phyloP scores from a whole-genome alignment of 345 rosid genomes.

The Syzygium oleosum region DNA sequence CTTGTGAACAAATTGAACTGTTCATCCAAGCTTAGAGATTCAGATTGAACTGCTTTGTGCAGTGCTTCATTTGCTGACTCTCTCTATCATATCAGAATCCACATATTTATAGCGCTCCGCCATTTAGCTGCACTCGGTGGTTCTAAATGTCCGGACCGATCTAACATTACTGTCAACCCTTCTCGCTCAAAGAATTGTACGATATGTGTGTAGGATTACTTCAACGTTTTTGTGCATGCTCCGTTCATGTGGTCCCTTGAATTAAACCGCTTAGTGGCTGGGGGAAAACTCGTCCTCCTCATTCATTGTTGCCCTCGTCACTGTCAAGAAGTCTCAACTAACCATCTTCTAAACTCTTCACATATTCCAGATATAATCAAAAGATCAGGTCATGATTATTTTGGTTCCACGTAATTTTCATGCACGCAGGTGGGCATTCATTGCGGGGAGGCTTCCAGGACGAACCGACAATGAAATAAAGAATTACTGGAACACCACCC shows the following conservation, averaged over 20 bases:
- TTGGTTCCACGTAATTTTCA: not conserved
- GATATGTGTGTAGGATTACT: not conserved
- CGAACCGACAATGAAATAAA: constrained; percentile 3
- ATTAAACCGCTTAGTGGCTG: not conserved
- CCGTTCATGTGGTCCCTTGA: not conserved
- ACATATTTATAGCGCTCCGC: not conserved
- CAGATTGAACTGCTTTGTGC: not conserved
- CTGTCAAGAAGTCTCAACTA: not conserved
- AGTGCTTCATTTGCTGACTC: not conserved
- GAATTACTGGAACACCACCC: constrained; percentile 1
- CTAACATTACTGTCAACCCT: not conserved
- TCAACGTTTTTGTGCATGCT: not conserved
- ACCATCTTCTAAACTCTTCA: not conserved
- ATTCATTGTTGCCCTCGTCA: not conserved
- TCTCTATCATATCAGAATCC: not conserved
- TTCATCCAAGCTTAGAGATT: not conserved
- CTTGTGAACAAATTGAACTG: not conserved
- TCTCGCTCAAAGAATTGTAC: not conserved
- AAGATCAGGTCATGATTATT: not conserved
- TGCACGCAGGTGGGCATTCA: constrained; percentile 3
- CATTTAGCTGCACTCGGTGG: not conserved
- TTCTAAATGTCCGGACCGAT: not conserved
- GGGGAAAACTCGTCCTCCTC: not conserved
- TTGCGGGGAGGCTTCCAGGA: constrained; percentile 2
- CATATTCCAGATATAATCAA: not conserved